Percentiles rank a stretch among this genome's conserved stretches.
These are phyloP conservation scores for Austroboletus novae-zelandiae DNA, from an alignment of 1,284 basidiomycete species.

Conservation along the genomic window DNA sequence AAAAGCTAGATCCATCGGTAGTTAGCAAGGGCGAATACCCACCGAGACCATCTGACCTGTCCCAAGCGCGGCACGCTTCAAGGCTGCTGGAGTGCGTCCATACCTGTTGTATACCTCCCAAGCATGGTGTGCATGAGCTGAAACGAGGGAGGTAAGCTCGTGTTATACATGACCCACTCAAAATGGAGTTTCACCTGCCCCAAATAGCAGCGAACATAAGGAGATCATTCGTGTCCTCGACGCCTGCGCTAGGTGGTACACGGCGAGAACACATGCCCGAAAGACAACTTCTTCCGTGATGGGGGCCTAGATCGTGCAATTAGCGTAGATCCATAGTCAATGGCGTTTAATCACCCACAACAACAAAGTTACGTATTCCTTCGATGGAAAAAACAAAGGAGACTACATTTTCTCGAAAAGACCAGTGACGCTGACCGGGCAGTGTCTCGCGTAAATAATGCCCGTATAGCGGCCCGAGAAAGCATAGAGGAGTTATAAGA, in stretches of 20 bases:
- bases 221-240: conserved; percentile 66
- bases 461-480: conserved; percentile 79
- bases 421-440: conserved; percentile 63
- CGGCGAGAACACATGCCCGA: conserved; percentile 77
- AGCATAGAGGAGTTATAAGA: conserved; percentile 77
- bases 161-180: conserved; percentile 1
- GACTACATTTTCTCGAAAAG: conserved; percentile 39
- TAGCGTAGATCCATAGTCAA: neutral
- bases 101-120: conserved; percentile 77
- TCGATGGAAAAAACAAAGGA: conserved; percentile 48
- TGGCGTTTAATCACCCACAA: conserved; percentile 49
- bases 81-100: conserved; percentile 62
- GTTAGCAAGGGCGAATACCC: conserved; percentile 7
- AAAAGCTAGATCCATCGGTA: conserved; percentile 53
- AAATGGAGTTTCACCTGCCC: conserved; percentile 58
- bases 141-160: conserved; percentile 8
- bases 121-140: conserved; percentile 91
- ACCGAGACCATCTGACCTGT: conserved; percentile 49
- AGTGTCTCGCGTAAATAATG: conserved; percentile 53
- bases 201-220: conserved; percentile 84
- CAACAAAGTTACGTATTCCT: conserved; percentile 74
- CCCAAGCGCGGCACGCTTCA: conserved; percentile 56
- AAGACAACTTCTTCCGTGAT: conserved; percentile 94
- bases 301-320: conserved; percentile 59
- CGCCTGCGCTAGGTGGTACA: conserved; percentile 68